A percentile compares a stretch with the other conserved stretches of the same genome.
Evolutionary conservation across 352 stramenopile genomes (phyloP).

Genomic region (Pythium guiyangense): DNA sequence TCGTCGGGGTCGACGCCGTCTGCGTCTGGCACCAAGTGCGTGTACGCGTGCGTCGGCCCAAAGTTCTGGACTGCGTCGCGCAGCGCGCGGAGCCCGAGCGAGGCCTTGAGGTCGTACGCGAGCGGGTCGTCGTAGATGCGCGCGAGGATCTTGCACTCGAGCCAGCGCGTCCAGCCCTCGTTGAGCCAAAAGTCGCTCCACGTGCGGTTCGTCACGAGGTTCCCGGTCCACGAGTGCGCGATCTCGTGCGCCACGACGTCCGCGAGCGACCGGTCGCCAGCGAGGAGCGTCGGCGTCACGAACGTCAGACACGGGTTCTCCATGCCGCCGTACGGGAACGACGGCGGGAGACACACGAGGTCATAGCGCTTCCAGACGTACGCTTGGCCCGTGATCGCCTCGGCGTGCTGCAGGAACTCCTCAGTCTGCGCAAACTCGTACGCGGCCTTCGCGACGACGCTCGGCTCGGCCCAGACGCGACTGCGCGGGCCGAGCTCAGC

Average conservation of each 20-base stretch:
- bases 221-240: slow-evolving; percentile 95
- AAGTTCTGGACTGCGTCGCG: slow-evolving; percentile 41
- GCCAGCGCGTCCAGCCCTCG: slow-evolving; percentile 96
- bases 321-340: slow-evolving; percentile 87
- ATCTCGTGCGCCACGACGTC: slow-evolving; percentile 98
- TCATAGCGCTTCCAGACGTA: slow-evolving; percentile 98
- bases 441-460: slow-evolving; percentile 88
- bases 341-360: slow-evolving; percentile 95
- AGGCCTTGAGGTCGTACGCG: slow-evolving; percentile 51
- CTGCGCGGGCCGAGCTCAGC: slow-evolving; percentile 84
- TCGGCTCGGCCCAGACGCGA: slow-evolving; percentile 94
- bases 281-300: slow-evolving; percentile 95
- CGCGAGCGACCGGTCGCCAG: slow-evolving; percentile 92
- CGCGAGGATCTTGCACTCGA: slow-evolving; percentile 96
- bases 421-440: slow-evolving; percentile 96
- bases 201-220: slow-evolving; percentile 96
- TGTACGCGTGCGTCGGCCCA: slow-evolving; percentile 77
- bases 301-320: slow-evolving; percentile 92
- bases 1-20: slow-evolving; percentile 95
- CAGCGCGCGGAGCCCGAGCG: slow-evolving; percentile 37
- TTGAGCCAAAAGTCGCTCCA: slow-evolving; percentile 99
- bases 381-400: slow-evolving; percentile 87
- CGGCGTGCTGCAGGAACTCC: slow-evolving; percentile 88
- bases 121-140: slow-evolving; percentile 36
- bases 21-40: slow-evolving; percentile 79